These are phyloP conservation scores for Ilex aquifolium DNA, from an alignment of 257 asterid genomes.

Conservation along the genomic window DNA sequence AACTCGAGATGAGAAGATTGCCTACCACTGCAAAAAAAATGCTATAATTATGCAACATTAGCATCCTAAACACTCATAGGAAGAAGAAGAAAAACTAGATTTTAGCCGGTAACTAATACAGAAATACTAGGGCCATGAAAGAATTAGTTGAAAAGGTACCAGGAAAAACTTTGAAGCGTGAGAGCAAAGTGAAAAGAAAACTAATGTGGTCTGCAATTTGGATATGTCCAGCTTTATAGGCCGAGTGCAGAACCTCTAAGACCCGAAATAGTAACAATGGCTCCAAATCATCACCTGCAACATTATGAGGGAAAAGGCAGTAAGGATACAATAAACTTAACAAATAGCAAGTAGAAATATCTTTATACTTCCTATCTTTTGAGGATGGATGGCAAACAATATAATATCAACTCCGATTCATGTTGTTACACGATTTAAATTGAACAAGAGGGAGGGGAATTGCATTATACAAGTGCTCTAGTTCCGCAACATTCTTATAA, in stretches of 20 bases:
- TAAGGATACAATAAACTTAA: constrained; percentile 3
- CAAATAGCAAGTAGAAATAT: background rate
- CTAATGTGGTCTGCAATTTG: constrained; percentile 66
- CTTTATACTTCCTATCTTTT: too few species aligned
- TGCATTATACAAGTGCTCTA: too few species aligned
- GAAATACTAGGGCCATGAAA: constrained; percentile 4
- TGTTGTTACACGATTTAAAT: too few species aligned
- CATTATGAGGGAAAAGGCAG: constrained; percentile 3
- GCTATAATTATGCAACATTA: too few species aligned
- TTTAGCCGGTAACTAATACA: constrained; percentile 9
- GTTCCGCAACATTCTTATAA: too few species aligned
- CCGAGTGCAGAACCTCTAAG: constrained; percentile 67
- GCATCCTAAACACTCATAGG: too few species aligned
- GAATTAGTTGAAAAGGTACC: constrained; percentile 37
- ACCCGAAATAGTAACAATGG: constrained; percentile 47
- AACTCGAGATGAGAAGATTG: too few species aligned
- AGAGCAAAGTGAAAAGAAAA: constrained; percentile 70
- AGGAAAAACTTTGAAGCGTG: constrained; percentile 61
- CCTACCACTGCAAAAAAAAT: too few species aligned
- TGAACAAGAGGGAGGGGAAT: too few species aligned
- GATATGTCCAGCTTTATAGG: constrained; percentile 74
- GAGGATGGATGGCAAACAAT: too few species aligned
- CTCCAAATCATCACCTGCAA: constrained; percentile 59
- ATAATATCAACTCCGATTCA: too few species aligned
- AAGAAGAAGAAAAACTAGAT: background rate